Evolutionary conservation across 1,284 basidiomycete species (phyloP), one percentile per base, ranked within the genome.

Genomic region (Neonothopanus nambi): DNA sequence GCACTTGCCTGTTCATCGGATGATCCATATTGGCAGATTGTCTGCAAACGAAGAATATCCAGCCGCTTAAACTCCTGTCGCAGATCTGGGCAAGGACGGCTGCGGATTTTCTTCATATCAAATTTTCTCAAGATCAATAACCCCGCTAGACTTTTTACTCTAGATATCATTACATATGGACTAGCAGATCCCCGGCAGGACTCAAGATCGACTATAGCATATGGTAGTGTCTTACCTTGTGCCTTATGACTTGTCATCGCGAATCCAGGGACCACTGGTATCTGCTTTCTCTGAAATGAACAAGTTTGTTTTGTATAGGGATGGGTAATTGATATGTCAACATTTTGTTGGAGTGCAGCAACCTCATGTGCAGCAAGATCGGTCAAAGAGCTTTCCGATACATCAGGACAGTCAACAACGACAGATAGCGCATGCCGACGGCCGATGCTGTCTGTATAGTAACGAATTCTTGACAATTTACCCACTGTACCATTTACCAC

Each of bases 161-260:
- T 46, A 4, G 65, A 68, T 0, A 66, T n/a, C 68, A 70, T 70
- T 3, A 68, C 63, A 57, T 70, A 70, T 1, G 67, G 63, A 18
- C 60, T 12, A 52, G 65, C 65, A 7, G 59, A 60, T 12, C 64
- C 63, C 9, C 28, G n/a, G 49, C 63, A 65, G 30, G 43, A 48
- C 41, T 60, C 23, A 6, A 68, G 36, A 52, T 69, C 68, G 15
- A 67, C 56, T 20, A 68, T 59, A 1, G 57, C 67, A 18, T 58
- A 45, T 5, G 33, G 12, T 6, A 67, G 17, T 3, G 65, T 63
- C 44, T 63, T 56, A 3, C 69, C 67, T 58, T 65, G 68, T 1
- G 63, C 58, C 54, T 67, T 65, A 42, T 71, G 68, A 0, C 66
- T 65, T 1, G 70, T 73, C 45, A 71, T 62, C 2, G 63, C 63